phyloP scores from a whole-genome alignment of 345 rosid genomes.

The Hevea brasiliensis region DNA sequence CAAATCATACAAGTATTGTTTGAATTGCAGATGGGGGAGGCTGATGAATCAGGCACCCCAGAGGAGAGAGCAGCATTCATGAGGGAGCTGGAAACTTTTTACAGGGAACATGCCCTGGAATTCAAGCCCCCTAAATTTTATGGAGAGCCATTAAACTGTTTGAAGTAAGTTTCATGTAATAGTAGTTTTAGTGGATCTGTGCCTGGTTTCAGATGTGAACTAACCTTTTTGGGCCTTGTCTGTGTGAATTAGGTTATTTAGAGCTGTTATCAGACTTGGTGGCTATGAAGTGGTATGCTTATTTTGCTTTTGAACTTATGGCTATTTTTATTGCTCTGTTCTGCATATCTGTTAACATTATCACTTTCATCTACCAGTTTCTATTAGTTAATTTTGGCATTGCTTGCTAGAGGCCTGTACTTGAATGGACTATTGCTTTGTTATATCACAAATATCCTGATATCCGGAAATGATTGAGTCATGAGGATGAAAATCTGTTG shows the following conservation, averaged over 20 bases:
- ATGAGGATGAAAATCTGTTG: neutral
- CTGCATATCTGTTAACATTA: neutral
- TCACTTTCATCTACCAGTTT: neutral
- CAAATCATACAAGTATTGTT: slow-evolving; percentile 10
- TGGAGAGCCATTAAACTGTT: slow-evolving; percentile 67
- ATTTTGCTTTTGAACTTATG: neutral
- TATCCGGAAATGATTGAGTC: neutral
- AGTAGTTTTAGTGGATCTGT: slow-evolving; percentile 20
- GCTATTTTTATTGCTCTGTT: too few relatives aligned
- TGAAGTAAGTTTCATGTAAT: slow-evolving; percentile 53
- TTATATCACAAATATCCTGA: neutral
- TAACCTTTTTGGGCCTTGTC: slow-evolving; percentile 20
- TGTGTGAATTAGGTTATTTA: slow-evolving; percentile 64
- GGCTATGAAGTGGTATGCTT: slow-evolving; percentile 83
- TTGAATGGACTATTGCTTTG: neutral
- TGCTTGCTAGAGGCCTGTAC: too few relatives aligned
- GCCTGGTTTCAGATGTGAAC: slow-evolving; percentile 15
- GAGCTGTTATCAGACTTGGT: slow-evolving; percentile 73
- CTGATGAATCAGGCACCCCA: slow-evolving; percentile 61
- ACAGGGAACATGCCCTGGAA: slow-evolving; percentile 55
- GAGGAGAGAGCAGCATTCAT: slow-evolving; percentile 65
- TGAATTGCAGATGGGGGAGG: slow-evolving; percentile 50
- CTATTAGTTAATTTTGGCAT: too few relatives aligned
- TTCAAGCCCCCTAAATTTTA: slow-evolving; percentile 80
- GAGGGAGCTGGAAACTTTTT: slow-evolving; percentile 68